Base-by-base conservation (phyloP, 1,284 basidiomycete species). In the Cryptococcus sp. region DNA sequence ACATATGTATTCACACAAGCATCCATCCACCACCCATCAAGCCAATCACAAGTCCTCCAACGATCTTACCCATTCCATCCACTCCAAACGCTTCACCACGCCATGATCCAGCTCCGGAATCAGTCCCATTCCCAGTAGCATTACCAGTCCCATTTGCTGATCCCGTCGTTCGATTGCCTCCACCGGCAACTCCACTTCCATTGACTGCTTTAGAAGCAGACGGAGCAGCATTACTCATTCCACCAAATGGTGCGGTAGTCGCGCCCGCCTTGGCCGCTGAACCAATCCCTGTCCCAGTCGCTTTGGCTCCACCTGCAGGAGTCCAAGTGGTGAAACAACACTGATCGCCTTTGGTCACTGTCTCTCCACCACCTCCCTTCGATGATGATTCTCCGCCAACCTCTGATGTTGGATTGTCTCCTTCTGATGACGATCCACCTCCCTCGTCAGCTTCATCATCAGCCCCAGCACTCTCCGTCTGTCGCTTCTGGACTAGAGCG, bases 311-410 rank as follows among this genome's bases (percentile, higher is more conserved):
- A 19, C 61, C 59, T 7, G 56, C 52, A 3, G 64, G 61, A 25
- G 64, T 66, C 59, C 60, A 69, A 21, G 64, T 69, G 1, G 67
- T 69, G 32, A 52, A 64, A 50, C 67, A 69, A 44, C 67, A 69
- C 52, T 67, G 60, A 24, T 61, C 65, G 39, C 56, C 44, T 40
- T 50, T 63, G 19, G 60, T 64, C 11, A 49, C 56, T 4, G 61
- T 64, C 39, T 43, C 50, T 16, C 45, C 50, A 11, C 46, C 59
- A 14, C 49, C 52, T 31, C 42, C 28, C 19, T 52, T 49, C 16
- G 37, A 25, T 19, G 22, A 23, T 18, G 31, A 24, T 7, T 52
- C 45, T 13, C 49, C 45, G 32, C 52, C 36, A 28, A 4, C 28
- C 28, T 28, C 28, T 18, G 41, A 23, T 2, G 45, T 41, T 3